A percentile compares a stretch with the other conserved stretches of the same genome.
phyloP scores from a whole-genome alignment of 2,329 filamentous ascomycete genomes.

The Cyphellophora europaea region DNA sequence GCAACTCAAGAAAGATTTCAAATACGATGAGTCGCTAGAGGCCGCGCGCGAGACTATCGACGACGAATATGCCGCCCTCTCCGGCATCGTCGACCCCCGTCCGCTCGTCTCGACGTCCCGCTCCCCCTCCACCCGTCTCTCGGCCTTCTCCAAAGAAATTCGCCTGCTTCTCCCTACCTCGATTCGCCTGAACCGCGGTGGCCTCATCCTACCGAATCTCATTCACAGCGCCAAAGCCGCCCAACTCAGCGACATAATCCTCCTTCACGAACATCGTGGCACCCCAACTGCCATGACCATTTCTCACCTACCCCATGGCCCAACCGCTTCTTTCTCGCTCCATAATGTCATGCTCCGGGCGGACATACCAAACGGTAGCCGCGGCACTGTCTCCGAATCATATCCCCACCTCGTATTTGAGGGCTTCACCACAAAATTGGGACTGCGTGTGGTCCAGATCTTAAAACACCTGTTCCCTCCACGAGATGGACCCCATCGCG shows the following conservation, averaged over 20 bases:
- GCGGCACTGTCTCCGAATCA: slow-evolving; percentile 81
- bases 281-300: slow-evolving; percentile 83
- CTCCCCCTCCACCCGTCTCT: slow-evolving; percentile 72
- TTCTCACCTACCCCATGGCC: slow-evolving; percentile 80
- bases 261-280: slow-evolving; percentile 87
- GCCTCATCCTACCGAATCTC: slow-evolving; percentile 76
- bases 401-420: slow-evolving; percentile 97
- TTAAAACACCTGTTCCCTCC: slow-evolving; percentile 93
- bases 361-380: slow-evolving; percentile 79
- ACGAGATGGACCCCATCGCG: slow-evolving; percentile 67
- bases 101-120: slow-evolving; percentile 86
- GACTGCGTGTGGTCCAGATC: slow-evolving; percentile 75
- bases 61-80: slow-evolving; percentile 84
- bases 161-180: slow-evolving; percentile 72
- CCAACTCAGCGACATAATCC: slow-evolving; percentile 72
- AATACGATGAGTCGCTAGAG: slow-evolving; percentile 94
- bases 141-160: slow-evolving; percentile 90
- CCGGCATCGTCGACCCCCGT: slow-evolving; percentile 82
- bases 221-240: slow-evolving; percentile 71
- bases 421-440: slow-evolving; percentile 74
- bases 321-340: slow-evolving; percentile 76
- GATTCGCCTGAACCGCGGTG: slow-evolving; percentile 85
- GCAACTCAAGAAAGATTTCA: slow-evolving; percentile 72
- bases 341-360: slow-evolving; percentile 89
- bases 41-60: slow-evolving; percentile 73